A percentile compares a stretch with the other conserved stretches of the same genome.
Evolutionary conservation across 2,329 filamentous ascomycete species (phyloP).

Genomic region (Sarocladium strictum): DNA sequence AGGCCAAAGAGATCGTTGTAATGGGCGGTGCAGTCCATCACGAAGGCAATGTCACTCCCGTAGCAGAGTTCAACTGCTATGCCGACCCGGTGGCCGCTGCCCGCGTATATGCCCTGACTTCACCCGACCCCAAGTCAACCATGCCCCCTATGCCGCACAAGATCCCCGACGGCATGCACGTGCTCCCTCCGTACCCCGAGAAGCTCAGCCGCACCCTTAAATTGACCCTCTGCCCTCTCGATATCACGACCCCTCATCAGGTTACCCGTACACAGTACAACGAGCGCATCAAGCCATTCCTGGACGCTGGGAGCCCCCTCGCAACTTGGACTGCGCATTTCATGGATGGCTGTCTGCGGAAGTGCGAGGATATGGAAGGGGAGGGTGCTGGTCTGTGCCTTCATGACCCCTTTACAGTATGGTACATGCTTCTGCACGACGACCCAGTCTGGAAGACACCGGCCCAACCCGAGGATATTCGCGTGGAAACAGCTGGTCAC

Average conservation of each 20-base stretch:
- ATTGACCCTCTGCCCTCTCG: slow-evolving; percentile 67
- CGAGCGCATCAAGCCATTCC: slow-evolving; percentile 45
- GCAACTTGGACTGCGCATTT: slow-evolving; percentile 70
- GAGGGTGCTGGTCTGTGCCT: slow-evolving; percentile 56
- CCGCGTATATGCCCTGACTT: slow-evolving; percentile 71
- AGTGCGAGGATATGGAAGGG: slow-evolving; percentile 57
- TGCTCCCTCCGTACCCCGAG: slow-evolving; percentile 56
- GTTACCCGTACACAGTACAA: slow-evolving; percentile 57
- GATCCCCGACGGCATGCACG: slow-evolving; percentile 26
- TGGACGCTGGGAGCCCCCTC: slow-evolving; percentile 62
- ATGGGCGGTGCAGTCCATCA: slow-evolving; percentile 86
- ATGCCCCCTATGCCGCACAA: slow-evolving; percentile 63
- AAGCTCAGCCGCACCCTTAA: slow-evolving; percentile 58
- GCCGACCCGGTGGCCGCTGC: slow-evolving; percentile 78
- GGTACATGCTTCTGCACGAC: slow-evolving; percentile 64
- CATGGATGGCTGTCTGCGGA: slow-evolving; percentile 62
- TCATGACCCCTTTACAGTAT: slow-evolving; percentile 74
- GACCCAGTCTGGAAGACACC: slow-evolving; percentile 53
- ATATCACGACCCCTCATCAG: slow-evolving; percentile 68
- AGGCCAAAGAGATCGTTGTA: slow-evolving; percentile 83
- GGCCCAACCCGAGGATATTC: slow-evolving; percentile 67
- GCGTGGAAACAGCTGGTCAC: slow-evolving; percentile 84
- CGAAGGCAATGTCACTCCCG: slow-evolving; percentile 77
- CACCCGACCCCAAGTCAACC: slow-evolving; percentile 66
- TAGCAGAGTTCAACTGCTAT: slow-evolving; percentile 92